Base-by-base conservation (phyloP, 345 rosid species). In the Populus simonii region DNA sequence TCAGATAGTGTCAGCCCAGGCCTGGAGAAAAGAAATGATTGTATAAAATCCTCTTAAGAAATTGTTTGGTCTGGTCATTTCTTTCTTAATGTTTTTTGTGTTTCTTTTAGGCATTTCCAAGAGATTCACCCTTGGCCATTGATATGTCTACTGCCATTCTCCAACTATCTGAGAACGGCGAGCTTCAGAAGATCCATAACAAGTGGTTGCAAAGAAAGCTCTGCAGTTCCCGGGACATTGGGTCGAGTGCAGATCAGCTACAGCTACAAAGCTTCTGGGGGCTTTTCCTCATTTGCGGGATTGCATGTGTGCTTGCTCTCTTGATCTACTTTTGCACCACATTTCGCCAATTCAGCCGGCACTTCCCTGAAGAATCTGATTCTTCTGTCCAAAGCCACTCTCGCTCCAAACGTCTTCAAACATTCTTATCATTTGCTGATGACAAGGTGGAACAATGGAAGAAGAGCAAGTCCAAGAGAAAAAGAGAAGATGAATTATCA, bases 141-240 rank as follows among this genome's bases (percentile, higher is more conserved):
- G 98, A 94, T 85, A 86, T 93, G 92, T 94, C 98, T 43, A 94
- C 97, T 1, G 97, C 98, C 17, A 86, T 94, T 75, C 92, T 94
- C 53, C 71, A 84, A 4, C 83, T 94, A 75, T 92, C 97, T 2
- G 98, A 94, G 83, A 93, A 86, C 4, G 98, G 97, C 13, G 76
- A 92, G 38, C 97, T 94, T 78, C 94, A 90, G 82, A 88, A 82
- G 89, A 89, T 94, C 29, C 91, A 87, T 45, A 88, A 93, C 75
- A 81, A 74, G 75, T 94, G 97, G 98, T 91, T 91, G 17, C 76
- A 74, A 53, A 89, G 75, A 73, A 85, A 79, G 29, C 75, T 82
- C 59, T 93, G 97, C 75, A 62, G 89, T 78, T 82, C 85, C 27
- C 76, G 70, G 65, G 77, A 62, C 72, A 76, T 90, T 0, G 80